phyloP scores from a whole-genome alignment of 495 filamentous ascomycete species.

The Penicillium malachiteum region DNA sequence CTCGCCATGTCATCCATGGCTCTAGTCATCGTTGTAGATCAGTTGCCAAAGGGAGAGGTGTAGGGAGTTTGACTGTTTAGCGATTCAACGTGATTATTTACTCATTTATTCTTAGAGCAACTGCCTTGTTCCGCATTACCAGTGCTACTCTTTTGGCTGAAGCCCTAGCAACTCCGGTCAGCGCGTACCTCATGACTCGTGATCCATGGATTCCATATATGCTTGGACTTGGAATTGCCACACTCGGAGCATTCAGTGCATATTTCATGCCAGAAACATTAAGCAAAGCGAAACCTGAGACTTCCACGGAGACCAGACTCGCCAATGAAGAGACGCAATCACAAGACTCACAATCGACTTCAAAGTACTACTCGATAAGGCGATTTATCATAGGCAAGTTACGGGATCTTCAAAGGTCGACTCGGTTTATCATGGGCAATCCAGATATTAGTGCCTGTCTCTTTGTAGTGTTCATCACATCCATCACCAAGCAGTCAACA shows the following conservation, averaged over 20 bases:
- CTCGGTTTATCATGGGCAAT: neutral
- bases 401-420: neutral
- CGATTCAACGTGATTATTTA: neutral
- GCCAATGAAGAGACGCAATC: neutral
- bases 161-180: neutral
- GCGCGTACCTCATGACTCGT: neutral
- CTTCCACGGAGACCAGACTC: neutral
- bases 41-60: neutral
- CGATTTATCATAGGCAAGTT: neutral
- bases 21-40: neutral
- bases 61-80: neutral
- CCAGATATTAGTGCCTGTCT: neutral
- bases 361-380: neutral
- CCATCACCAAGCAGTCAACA: neutral
- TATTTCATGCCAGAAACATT: neutral
- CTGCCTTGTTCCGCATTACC: neutral
- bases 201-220: neutral
- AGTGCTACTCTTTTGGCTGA: neutral
- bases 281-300: neutral
- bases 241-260: neutral
- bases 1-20: neutral
- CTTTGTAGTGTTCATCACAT: neutral
- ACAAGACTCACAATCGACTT: neutral
- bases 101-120: neutral
- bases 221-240: neutral